These are phyloP conservation scores for Takakia lepidozioides DNA, from an alignment of 225 moss, liverwort and hornwort species.

Conservation along the genomic window DNA sequence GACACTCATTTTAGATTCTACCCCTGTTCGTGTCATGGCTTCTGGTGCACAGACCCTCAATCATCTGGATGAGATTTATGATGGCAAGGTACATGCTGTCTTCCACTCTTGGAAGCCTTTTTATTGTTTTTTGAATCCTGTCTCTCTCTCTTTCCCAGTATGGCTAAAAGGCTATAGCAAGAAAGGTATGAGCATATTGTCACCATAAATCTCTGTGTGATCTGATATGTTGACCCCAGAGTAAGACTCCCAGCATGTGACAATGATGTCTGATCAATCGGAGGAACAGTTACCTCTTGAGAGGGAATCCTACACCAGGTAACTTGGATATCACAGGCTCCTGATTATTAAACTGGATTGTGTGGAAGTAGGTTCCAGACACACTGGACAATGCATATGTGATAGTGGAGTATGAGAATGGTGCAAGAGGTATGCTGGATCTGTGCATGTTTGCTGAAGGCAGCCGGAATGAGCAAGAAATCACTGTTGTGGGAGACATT, in stretches of 20 bases:
- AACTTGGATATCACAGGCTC: neutral
- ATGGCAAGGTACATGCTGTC: constrained; percentile 74
- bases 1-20: constrained; percentile 54
- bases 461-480: constrained; percentile 79
- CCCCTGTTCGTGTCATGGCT: constrained; percentile 78
- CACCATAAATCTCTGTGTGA: no score
- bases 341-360: neutral
- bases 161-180: no score
- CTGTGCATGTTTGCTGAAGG: constrained; percentile 95
- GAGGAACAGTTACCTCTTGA: no score
- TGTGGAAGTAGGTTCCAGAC: constrained; percentile 54
- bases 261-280: no score
- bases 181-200: no score
- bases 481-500: constrained; percentile 61
- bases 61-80: constrained; percentile 60
- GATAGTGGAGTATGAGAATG: constrained; percentile 71
- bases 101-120: no score
- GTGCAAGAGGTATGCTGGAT: constrained; percentile 65
- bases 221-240: no score
- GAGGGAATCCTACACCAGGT: no score
- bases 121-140: no score
- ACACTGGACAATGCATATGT: constrained; percentile 68
- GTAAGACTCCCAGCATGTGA: no score
- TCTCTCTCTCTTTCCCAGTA: no score
- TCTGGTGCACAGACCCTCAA: constrained; percentile 76